Evolutionary conservation across 257 asterid species (phyloP), one percentile per base, ranked within the genome.

Genomic region (Hygrophila difformis): DNA sequence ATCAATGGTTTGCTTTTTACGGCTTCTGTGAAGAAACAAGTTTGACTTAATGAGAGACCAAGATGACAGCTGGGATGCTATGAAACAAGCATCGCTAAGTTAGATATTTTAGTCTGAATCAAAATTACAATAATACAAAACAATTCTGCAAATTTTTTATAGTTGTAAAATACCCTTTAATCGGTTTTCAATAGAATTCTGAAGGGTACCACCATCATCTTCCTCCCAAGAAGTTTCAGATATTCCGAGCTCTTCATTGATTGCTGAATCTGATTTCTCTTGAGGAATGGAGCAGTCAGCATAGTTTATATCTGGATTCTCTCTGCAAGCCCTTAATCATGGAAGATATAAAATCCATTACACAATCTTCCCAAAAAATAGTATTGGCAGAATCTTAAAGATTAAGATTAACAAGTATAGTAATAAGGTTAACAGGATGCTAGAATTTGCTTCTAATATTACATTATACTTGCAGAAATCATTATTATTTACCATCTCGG

Each of bases 221-320:
- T 78, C 91, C 59, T 67, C 82, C 3, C 29, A 24, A 24, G 29
- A 24, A 2, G 29, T 7, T 72, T 81, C 88, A 39, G 85, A 75
- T 61, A 81, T 64, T 39, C 70, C 85, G 57, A 81, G 61, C 63
- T 81, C 93, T 23, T 61, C 68, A 62, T 81, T 81, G 38, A 81
- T 78, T 37, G 67, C 88, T 18, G 88, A 65, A 56, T 81, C 59
- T 61, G 93, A 75, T 62, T 72, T 81, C 77, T 78, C 93, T 78
- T 81, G 93, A 15, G 82, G 82, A 57, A 75, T 64, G 38, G 78
- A 62, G 66, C 93, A 81, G 28, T 73, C 73, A 63, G 80, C 73
- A 56, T 72, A 72, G 46, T 56, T 70, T 64, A 49, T 61, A 65
- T 75, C 93, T 60, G 47, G 49, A 59, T 78, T 81, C 49, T 81